phyloP scores from a whole-genome alignment of 805 yeast species.

The Zygotorulaspora sp. region DNA sequence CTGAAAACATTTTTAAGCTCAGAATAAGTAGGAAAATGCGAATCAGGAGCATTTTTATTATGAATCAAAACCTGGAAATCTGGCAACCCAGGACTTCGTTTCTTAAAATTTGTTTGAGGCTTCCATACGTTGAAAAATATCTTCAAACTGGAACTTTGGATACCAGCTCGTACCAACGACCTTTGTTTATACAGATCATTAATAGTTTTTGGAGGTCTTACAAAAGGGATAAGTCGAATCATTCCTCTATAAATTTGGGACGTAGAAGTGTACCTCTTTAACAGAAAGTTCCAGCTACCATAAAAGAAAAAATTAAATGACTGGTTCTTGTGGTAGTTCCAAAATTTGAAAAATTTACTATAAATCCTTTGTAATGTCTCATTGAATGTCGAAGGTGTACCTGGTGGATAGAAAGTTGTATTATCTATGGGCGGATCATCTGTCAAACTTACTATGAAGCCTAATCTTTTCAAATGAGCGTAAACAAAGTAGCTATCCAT shows the following conservation, averaged over 20 bases:
- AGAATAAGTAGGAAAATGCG: constrained; percentile 43
- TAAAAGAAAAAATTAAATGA: constrained; percentile 23
- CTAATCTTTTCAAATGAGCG: constrained; percentile 69
- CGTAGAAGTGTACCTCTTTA: constrained; percentile 23
- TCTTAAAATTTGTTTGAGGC: constrained; percentile 67
- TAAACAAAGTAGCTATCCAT: constrained; percentile 62
- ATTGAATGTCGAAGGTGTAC: neutral
- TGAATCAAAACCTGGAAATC: constrained; percentile 68
- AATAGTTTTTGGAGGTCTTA: constrained; percentile 8
- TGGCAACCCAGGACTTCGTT: constrained; percentile 63
- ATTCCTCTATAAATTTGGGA: constrained; percentile 33
- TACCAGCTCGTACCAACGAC: neutral
- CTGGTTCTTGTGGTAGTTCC: constrained; percentile 1
- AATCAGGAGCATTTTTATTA: constrained; percentile 38
- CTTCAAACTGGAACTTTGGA: constrained; percentile 16
- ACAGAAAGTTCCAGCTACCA: constrained; percentile 18
- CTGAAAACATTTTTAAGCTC: constrained; percentile 40
- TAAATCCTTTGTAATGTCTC: neutral
- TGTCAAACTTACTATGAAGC: constrained; percentile 55
- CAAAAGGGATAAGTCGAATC: constrained; percentile 27
- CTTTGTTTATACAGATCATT: constrained; percentile 4
- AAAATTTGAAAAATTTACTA: neutral
- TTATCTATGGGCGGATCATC: constrained; percentile 5
- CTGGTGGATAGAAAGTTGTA: constrained; percentile 18
- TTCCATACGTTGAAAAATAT: constrained; percentile 76